Conservation (phyloP, 768 basidiomycete genomes). For the Gyrodon lividus region DNA sequence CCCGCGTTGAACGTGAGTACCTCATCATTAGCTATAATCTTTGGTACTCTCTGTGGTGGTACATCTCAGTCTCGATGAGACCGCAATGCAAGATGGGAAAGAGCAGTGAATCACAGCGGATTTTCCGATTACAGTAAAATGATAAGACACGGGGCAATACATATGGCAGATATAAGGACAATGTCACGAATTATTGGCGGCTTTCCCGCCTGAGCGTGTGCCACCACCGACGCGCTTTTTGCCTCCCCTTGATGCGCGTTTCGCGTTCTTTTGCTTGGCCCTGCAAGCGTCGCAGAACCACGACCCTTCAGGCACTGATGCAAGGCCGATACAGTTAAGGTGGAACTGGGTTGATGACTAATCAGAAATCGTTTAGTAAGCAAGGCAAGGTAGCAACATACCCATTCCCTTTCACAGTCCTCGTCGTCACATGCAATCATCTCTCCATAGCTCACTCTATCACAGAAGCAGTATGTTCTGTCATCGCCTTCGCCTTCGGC, state of each 20-base stretch:
- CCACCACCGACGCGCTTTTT: slow-evolving; percentile 48
- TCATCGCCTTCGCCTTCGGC: slow-evolving; percentile 61
- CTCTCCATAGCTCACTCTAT: slow-evolving; percentile 82
- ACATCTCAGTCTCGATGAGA: too few species aligned
- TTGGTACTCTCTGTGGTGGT: slow-evolving; percentile 12
- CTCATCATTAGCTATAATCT: not conserved
- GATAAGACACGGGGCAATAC: slow-evolving; percentile 20
- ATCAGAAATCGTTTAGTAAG: slow-evolving; percentile 7
- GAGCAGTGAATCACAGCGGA: not conserved
- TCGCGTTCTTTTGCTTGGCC: slow-evolving; percentile 48
- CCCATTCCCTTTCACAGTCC: slow-evolving; percentile 87
- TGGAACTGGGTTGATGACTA: slow-evolving; percentile 59
- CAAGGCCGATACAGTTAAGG: slow-evolving; percentile 68
- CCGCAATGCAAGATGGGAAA: not conserved
- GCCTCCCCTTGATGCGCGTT: slow-evolving; percentile 50
- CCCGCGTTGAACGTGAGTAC: slow-evolving; percentile 29
- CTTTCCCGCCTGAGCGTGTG: slow-evolving; percentile 29
- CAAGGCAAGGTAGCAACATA: slow-evolving; percentile 38
- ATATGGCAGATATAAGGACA: slow-evolving; percentile 10
- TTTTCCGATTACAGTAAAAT: slow-evolving; percentile 21
- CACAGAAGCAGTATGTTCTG: slow-evolving; percentile 82
- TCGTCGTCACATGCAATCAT: slow-evolving; percentile 93
- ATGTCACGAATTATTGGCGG: slow-evolving; percentile 30
- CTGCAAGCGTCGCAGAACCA: slow-evolving; percentile 78
- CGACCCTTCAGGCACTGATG: slow-evolving; percentile 60